These are phyloP conservation scores for Cladosporium velox DNA, from an alignment of 2,329 filamentous ascomycete species.

Conservation along the genomic window DNA sequence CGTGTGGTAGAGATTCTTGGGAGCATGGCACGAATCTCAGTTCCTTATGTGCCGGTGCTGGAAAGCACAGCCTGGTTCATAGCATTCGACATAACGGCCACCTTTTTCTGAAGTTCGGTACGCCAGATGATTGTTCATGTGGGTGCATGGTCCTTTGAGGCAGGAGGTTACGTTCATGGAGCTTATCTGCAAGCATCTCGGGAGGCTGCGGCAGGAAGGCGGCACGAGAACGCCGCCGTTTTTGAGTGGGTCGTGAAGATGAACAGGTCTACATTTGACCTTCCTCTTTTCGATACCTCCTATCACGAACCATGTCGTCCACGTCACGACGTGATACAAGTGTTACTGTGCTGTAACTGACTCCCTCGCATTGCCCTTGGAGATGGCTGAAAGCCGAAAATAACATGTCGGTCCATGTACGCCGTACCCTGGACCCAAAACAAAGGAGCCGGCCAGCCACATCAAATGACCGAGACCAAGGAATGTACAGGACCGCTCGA, in stretches of 20 bases:
- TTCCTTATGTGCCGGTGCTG: not conserved
- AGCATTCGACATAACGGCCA: not conserved
- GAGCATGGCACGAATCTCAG: not conserved
- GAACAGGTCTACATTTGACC: not conserved
- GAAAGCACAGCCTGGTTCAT: not conserved
- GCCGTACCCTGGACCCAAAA: not conserved
- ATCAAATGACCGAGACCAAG: not conserved
- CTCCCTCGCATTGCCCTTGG: not conserved
- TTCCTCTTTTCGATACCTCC: not conserved
- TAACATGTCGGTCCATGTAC: not conserved
- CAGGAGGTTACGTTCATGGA: not conserved
- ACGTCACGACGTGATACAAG: not conserved
- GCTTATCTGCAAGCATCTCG: not conserved
- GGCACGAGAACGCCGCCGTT: not conserved
- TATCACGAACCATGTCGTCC: not conserved
- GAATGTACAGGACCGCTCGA: not conserved
- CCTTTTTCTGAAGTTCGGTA: not conserved
- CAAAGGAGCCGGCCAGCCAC: slow-evolving; percentile 2
- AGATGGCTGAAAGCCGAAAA: not conserved
- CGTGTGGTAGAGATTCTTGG: not conserved
- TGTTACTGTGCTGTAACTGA: not conserved
- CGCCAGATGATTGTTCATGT: not conserved
- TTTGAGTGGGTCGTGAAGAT: not conserved
- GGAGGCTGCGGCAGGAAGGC: slow-evolving; percentile 1
- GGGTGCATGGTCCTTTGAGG: not conserved